These are phyloP conservation scores for Macadamia tetraphylla DNA, from an alignment of 164 flowering plant genomes.

Conservation along the genomic window DNA sequence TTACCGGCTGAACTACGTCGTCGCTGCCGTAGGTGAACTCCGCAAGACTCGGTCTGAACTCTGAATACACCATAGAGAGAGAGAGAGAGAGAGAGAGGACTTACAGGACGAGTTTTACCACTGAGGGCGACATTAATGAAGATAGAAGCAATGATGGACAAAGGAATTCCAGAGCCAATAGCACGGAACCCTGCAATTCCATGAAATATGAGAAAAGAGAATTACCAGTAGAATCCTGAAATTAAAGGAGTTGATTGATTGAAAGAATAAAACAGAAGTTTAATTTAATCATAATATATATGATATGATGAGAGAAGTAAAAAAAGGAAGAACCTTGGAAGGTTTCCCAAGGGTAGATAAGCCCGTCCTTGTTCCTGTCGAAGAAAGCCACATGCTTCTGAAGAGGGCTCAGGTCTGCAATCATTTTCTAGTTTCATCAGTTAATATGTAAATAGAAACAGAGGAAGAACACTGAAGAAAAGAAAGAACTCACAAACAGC, in stretches of 20 bases:
- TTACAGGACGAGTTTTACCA: slow-evolving; percentile 52
- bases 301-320: too few species aligned
- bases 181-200: slow-evolving; percentile 49
- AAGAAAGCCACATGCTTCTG: too few species aligned
- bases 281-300: background rate
- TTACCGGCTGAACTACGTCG: too few species aligned
- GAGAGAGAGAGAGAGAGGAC: too few species aligned
- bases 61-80: background rate
- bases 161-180: slow-evolving; percentile 39
- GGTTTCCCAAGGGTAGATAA: slow-evolving; percentile 22
- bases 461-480: too few species aligned
- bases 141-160: slow-evolving; percentile 34
- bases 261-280: background rate
- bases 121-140: slow-evolving; percentile 53
- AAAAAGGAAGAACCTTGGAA: slow-evolving; percentile 11
- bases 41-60: background rate
- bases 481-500: too few species aligned
- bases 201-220: background rate
- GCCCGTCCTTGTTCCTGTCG: slow-evolving; percentile 14
- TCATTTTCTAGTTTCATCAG: too few species aligned
- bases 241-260: background rate
- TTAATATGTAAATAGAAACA: too few species aligned
- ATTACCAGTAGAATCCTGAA: background rate
- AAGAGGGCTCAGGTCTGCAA: too few species aligned
- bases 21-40: background rate